Evolutionary conservation across 2,329 filamentous ascomycete species (phyloP), one percentile per base, ranked within the genome.

Genomic region (Didymella keratinophila): DNA sequence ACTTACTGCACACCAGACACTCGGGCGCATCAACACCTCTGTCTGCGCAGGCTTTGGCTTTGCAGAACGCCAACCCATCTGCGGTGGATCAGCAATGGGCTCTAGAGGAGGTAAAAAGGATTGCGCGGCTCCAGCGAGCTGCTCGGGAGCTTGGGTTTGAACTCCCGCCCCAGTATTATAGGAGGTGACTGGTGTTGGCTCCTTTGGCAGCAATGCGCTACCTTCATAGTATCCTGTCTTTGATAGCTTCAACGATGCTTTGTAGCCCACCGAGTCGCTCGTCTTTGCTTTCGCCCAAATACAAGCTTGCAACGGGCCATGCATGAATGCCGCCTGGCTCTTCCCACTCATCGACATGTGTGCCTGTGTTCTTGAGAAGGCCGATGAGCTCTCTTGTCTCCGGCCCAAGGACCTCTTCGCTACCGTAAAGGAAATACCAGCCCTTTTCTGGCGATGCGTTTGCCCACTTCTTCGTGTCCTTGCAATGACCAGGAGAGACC

Each of bases 361-460:
- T 76, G 3, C 83, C 83, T 14, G 83, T 80, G 48, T 81, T 81
- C 56, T 81, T 79, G 56, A 91, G 79, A 28, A 84, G 76, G 12
- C 77, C 75, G 12, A 90, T 79, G 59, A 92, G 78, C 23, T 82
- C 80, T 63, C 85, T 80, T 18, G 91, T 89, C 63, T 93, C 90
- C 0, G 87, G 84, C 1, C 86, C 87, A 63, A 96, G 87, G 0
- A 95, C 88, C 73, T 96, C 92, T 72, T 93, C 90, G 1, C 86
- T 84, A 0, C 92, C 91, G 68, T 89, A 93, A 6, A 88, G 82
- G 64, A 95, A 82, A 60, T 86, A 86, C 72, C 90, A 88, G 0
- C 92, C 91, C 45, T 82, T 80, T 8, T 79, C 78, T 0, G 92
- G 92, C 52, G 84, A 85, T 23, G 90, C 88, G 52, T 84, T 81